Conservation (phyloP, 139 green algal species). For the Volvox africanus region DNA sequence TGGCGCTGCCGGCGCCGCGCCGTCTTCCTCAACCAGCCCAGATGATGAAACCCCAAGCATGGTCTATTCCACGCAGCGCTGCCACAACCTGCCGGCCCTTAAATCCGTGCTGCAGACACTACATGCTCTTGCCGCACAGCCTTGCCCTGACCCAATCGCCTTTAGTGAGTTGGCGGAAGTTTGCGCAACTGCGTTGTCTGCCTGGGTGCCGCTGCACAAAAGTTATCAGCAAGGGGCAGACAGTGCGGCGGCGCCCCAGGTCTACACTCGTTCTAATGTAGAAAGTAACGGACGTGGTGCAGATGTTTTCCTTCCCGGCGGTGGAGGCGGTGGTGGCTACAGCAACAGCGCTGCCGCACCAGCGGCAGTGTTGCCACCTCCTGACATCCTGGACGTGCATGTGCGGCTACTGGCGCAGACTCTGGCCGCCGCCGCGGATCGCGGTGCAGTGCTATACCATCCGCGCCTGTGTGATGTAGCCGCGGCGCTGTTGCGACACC, state of each 20-base stretch:
- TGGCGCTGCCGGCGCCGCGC: no score
- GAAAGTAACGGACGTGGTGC: no score
- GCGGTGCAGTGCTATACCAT: neutral
- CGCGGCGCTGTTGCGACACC: conserved; percentile 11
- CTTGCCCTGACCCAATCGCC: neutral
- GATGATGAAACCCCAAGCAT: no score
- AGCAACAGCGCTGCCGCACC: no score
- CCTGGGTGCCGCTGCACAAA: neutral
- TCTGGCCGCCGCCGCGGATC: neutral
- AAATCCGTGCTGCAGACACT: conserved; percentile 11
- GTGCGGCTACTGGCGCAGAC: conserved; percentile 5
- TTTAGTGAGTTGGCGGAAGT: neutral
- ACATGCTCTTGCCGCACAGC: neutral
- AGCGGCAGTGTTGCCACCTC: neutral
- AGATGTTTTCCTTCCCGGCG: neutral
- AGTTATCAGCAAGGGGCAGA: no score
- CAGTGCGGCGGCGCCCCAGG: no score
- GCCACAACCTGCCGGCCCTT: neutral
- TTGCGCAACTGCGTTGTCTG: neutral
- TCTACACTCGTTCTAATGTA: no score
- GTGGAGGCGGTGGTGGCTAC: neutral
- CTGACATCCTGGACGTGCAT: conserved; percentile 1
- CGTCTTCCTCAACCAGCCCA: no score
- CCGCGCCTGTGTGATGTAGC: neutral
- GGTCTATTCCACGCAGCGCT: neutral